phyloP scores from a whole-genome alignment of 2,329 filamentous ascomycete genomes.

The Tolypocladium tundrense region DNA sequence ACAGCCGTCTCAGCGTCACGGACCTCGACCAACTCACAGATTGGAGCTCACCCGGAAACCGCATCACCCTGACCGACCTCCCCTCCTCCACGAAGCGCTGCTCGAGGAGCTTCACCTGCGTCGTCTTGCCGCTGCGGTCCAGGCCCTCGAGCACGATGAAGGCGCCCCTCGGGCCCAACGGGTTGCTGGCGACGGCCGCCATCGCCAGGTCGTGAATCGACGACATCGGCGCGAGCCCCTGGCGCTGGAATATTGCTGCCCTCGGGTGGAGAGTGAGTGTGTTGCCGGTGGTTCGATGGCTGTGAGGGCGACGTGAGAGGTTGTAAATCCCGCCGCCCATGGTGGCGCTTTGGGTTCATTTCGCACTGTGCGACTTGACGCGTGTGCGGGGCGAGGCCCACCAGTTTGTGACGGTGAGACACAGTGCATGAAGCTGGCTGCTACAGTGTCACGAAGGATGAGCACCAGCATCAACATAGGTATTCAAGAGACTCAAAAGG shows the following conservation, averaged over 20 bases:
- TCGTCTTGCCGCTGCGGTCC: conserved; percentile 86
- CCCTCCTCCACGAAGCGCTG: conserved; percentile 40
- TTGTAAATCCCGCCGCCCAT: background rate
- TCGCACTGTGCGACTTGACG: background rate
- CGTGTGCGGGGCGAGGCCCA: background rate
- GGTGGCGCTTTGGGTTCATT: background rate
- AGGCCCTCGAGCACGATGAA: conserved; percentile 82
- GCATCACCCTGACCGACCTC: conserved; percentile 39
- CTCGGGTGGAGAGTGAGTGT: background rate
- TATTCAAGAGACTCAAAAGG: too few species aligned
- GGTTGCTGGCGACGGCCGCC: conserved; percentile 17
- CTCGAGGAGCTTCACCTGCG: conserved; percentile 66
- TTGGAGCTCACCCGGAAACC: conserved; percentile 42
- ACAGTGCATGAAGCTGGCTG: background rate
- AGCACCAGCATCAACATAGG: too few species aligned
- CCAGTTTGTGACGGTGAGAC: background rate
- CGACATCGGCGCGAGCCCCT: conserved; percentile 20
- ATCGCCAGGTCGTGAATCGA: conserved; percentile 41
- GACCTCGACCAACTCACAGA: background rate
- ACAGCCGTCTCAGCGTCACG: background rate
- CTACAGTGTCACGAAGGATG: too few species aligned
- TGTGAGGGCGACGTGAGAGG: background rate
- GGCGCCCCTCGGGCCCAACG: conserved; percentile 40
- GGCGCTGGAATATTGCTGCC: background rate
- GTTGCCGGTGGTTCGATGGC: background rate